Evolutionary conservation across 2,329 filamentous ascomycete genomes (phyloP).

Genomic region (Epichloe uncinata): DNA sequence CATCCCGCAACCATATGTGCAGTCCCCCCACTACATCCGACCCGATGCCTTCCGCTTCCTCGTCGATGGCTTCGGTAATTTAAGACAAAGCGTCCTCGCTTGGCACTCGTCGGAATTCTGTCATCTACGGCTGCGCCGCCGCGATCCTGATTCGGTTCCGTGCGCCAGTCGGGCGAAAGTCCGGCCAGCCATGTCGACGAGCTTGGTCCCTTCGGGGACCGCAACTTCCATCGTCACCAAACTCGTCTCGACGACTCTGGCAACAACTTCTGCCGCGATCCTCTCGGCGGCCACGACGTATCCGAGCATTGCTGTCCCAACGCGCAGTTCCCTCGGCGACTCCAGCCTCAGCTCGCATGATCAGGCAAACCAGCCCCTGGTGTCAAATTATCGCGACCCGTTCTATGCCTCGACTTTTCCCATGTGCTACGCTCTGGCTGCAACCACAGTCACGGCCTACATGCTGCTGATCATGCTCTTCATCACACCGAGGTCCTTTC

Average conservation of each 20-base stretch:
- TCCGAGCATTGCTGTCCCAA: background rate
- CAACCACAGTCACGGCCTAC: constrained; percentile 82
- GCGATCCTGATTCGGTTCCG: background rate
- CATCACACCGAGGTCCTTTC: constrained; percentile 87
- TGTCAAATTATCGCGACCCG: constrained; percentile 63
- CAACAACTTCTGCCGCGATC: background rate
- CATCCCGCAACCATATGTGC: no score
- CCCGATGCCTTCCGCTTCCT: background rate
- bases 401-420: constrained; percentile 93
- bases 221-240: background rate
- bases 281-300: background rate
- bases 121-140: background rate
- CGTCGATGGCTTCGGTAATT: background rate
- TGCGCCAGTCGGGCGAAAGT: constrained; percentile 1
- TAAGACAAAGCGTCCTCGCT: background rate
- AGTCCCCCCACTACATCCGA: background rate
- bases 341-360: constrained; percentile 18
- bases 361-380: constrained; percentile 20
- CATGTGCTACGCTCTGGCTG: constrained; percentile 83
- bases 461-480: constrained; percentile 88
- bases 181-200: constrained; percentile 4
- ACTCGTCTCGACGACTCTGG: constrained; percentile 1
- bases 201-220: constrained; percentile 3
- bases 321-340: constrained; percentile 14
- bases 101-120: background rate